Evolutionary conservation across 2,329 filamentous ascomycete species (phyloP).

Genomic region (Fusarium praegraminearum): DNA sequence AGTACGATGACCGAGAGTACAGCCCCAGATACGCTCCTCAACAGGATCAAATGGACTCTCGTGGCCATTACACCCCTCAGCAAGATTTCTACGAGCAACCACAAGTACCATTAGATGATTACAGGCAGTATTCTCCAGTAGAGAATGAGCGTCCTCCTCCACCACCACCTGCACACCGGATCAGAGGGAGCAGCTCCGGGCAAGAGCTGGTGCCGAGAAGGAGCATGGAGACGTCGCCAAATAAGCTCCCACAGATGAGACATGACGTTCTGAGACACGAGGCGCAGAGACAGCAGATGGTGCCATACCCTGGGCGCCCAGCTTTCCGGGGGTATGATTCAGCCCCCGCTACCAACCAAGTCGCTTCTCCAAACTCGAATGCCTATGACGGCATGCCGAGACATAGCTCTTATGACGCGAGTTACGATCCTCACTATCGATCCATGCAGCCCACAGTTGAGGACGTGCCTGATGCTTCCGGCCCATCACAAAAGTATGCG

Average conservation of each 20-base stretch:
- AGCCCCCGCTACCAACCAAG: constrained; percentile 54
- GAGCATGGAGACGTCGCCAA: constrained; percentile 56
- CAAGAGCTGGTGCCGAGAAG: constrained; percentile 58
- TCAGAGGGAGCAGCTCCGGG: constrained; percentile 59
- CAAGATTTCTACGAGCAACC: constrained; percentile 50
- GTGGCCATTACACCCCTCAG: constrained; percentile 52
- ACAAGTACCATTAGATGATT: constrained; percentile 48
- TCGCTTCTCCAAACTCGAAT: constrained; percentile 46
- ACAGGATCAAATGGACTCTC: constrained; percentile 56
- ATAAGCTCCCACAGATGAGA: constrained; percentile 64
- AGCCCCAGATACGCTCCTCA: constrained; percentile 50
- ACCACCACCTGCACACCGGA: constrained; percentile 68
- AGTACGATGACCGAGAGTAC: constrained; percentile 55
- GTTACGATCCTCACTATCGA: constrained; percentile 60
- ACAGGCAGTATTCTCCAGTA: constrained; percentile 51
- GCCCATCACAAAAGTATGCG: constrained; percentile 45
- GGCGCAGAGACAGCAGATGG: constrained; percentile 65
- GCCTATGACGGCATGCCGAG: constrained; percentile 56
- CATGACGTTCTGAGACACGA: constrained; percentile 69
- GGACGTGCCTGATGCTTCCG: constrained; percentile 69
- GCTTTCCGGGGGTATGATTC: constrained; percentile 65
- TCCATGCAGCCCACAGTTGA: constrained; percentile 73
- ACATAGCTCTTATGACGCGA: constrained; percentile 64
- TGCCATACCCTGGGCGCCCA: constrained; percentile 66
- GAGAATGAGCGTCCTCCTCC: constrained; percentile 65